phyloP scores from a whole-genome alignment of 176 grass and related monocot species.

The Thinopyrum elongatum region DNA sequence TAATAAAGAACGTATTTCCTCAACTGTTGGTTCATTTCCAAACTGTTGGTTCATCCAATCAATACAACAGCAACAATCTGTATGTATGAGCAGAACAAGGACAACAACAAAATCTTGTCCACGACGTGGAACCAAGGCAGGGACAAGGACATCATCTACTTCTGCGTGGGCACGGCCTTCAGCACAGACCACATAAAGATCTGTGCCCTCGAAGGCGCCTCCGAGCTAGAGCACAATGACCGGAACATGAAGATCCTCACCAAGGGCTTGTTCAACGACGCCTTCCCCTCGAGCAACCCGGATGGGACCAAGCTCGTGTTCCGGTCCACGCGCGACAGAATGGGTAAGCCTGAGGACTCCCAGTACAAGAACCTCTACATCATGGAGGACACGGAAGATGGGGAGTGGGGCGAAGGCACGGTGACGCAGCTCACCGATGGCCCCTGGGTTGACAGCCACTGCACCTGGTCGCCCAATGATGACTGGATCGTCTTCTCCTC shows the following conservation, averaged over 20 bases:
- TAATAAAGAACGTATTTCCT: no score
- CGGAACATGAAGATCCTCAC: neutral
- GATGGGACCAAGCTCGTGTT: constrained; percentile 28
- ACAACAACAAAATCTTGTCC: constrained; percentile 14
- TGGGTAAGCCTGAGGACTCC: no score
- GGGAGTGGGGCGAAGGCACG: neutral
- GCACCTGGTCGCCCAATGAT: constrained; percentile 34
- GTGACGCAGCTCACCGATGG: constrained; percentile 24
- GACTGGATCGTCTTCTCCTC: constrained; percentile 63
- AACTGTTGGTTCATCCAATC: no score
- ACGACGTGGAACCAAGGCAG: constrained; percentile 40
- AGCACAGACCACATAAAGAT: neutral
- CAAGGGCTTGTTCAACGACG: constrained; percentile 5
- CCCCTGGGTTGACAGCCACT: constrained; percentile 33
- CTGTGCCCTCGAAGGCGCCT: neutral
- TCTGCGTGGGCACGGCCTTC: constrained; percentile 40
- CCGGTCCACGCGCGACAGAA: constrained; percentile 10
- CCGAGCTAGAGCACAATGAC: neutral
- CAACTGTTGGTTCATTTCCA: no score
- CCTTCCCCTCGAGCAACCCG: constrained; percentile 18
- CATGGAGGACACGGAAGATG: constrained; percentile 12
- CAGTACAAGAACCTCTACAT: constrained; percentile 42
- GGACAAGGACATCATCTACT: constrained; percentile 27
- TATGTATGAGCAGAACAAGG: no score
- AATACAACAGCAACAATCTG: no score